Percentiles rank a stretch among this genome's conserved stretches.
These are phyloP conservation scores for Phragmites australis DNA, from an alignment of 176 grass and related monocot species.

Conservation along the genomic window DNA sequence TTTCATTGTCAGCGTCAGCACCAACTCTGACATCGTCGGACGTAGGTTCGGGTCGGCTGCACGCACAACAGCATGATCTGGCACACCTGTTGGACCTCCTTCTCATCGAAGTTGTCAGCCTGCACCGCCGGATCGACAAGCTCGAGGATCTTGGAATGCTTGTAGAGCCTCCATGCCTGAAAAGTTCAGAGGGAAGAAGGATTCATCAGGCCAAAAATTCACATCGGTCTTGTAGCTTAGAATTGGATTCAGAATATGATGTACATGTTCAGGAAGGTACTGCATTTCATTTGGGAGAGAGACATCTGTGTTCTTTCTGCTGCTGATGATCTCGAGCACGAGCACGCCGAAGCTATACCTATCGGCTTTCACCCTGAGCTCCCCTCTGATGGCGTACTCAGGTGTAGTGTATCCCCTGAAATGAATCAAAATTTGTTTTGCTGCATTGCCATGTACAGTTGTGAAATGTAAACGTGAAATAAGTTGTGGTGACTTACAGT, in stretches of 20 bases:
- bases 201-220: background rate
- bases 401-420: slow-evolving; percentile 61
- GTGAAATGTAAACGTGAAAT: background rate
- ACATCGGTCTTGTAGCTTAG: no score
- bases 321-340: slow-evolving; percentile 62
- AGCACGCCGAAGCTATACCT: slow-evolving; percentile 72
- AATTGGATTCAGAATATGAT: no score
- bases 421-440: background rate
- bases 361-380: slow-evolving; percentile 63
- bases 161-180: slow-evolving; percentile 51
- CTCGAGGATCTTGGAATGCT: slow-evolving; percentile 43
- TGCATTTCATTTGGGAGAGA: slow-evolving; percentile 47
- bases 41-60: slow-evolving; percentile 38
- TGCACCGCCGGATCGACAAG: slow-evolving; percentile 33
- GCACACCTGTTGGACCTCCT: slow-evolving; percentile 41
- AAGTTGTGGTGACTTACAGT: slow-evolving; percentile 37
- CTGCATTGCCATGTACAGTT: background rate
- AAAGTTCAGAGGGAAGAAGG: background rate
- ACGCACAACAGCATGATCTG: slow-evolving; percentile 53
- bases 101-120: slow-evolving; percentile 27
- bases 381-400: slow-evolving; percentile 65
- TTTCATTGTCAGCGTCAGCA: slow-evolving; percentile 53
- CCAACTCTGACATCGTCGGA: slow-evolving; percentile 53
- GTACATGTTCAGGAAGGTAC: slow-evolving; percentile 48
- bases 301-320: slow-evolving; percentile 54